These are phyloP conservation scores for Blastobotrys elegans DNA, from an alignment of 1,139 yeast genomes.

Conservation along the genomic window DNA sequence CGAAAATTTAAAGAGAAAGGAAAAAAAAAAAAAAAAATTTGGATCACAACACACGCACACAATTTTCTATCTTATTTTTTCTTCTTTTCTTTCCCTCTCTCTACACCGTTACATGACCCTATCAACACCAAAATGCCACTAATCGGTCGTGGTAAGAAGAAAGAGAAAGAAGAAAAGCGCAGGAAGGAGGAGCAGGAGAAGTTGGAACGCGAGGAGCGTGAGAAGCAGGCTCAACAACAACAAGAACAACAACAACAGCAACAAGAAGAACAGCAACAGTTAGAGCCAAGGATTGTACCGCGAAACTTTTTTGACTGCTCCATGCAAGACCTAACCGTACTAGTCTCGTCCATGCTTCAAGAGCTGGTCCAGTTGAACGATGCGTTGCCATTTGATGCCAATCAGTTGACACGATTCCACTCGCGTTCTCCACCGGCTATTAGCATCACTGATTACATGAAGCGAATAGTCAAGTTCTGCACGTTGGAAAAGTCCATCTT, in stretches of 20 bases:
- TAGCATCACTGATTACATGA: conserved; percentile 69
- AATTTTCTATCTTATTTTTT: not conserved
- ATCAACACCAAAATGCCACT: conserved; percentile 4
- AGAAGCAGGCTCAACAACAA: not conserved
- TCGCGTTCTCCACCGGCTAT: conserved; percentile 89
- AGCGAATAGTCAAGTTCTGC: conserved; percentile 77
- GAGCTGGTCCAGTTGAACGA: conserved; percentile 70
- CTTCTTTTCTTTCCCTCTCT: not conserved
- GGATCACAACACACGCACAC: not conserved
- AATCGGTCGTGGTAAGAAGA: conserved; percentile 6
- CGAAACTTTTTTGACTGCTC: conserved; percentile 60
- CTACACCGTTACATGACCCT: not conserved
- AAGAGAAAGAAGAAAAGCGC: conserved; percentile 3
- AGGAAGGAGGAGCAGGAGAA: conserved; percentile 1
- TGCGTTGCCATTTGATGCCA: conserved; percentile 39
- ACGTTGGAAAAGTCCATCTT: conserved; percentile 78
- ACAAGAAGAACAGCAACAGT: conserved; percentile 2
- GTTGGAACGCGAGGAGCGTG: not conserved
- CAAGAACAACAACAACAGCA: not conserved
- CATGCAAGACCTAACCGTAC: conserved; percentile 59
- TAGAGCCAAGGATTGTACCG: conserved; percentile 41
- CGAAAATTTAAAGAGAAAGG: too few species aligned
- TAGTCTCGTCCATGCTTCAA: conserved; percentile 75
- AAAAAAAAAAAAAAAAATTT: too few species aligned
- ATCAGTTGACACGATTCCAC: conserved; percentile 76